Base-by-base conservation (phyloP, 2,329 filamentous ascomycete species). In the Peltaster fructicola region DNA sequence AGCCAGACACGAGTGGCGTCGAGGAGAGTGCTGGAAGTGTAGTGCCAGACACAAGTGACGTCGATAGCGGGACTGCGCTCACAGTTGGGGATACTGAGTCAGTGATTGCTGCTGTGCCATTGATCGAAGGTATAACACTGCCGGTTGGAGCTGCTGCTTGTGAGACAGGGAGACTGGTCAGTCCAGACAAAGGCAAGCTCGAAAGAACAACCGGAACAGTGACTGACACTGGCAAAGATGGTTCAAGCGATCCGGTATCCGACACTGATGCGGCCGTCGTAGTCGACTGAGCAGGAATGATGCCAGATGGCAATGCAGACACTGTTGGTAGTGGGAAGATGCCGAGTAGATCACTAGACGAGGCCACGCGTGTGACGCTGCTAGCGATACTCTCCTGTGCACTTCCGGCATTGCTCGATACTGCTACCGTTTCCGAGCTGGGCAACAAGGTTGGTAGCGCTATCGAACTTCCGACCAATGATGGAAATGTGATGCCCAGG, bases 161-260 rank as follows among this genome's bases (percentile, higher is more conserved):
- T 43, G n/a, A n/a, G 3, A 42, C 42, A 7, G 35, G 37, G 10
- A 45, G 35, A 17, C 39, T 42, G 6, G 41, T 39, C 4, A 47
- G 29, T 11, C 38, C 34, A 8, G 43, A 41, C 5, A 41, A 42
- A 8, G 39, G 38, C 13, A 46, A 26, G 22, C 33, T 39, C 2
- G 42, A 45, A n/a, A 48, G 23, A 14, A 36, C 33, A 20, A 28
- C 23, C 11, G 41, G 35, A 7, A 41, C 36, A 13, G 22, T 34
- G 7, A 14, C 27, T 33, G 18, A 33, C 22, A 7, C 35, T 17
- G 7, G 30, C 20, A 11, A 30, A 26, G 5, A 28, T 20, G 5
- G 19, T 26, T 4, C 27, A 25, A 12, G 32, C 32, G 7, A 25
- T 10, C 24, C 29, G 26, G 13, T 25, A 9, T 14, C 18, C 21